Conservation (phyloP, 169 alveolate species). For the Plasmodium knowlesi region DNA sequence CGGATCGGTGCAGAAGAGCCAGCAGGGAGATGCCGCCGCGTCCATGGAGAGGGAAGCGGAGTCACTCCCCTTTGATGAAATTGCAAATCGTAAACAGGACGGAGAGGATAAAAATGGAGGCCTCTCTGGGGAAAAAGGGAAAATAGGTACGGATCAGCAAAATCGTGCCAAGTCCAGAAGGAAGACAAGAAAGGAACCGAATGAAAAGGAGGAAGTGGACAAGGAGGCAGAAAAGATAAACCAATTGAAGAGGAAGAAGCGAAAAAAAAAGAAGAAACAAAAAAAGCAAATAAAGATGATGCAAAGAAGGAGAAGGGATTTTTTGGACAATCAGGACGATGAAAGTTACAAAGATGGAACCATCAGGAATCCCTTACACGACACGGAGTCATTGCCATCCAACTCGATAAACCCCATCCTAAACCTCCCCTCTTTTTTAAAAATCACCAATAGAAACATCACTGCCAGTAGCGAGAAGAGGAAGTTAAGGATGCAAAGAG, state of each 20-base stretch:
- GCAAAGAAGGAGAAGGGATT: not conserved
- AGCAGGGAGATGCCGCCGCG: not conserved
- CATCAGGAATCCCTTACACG: constrained; percentile 48
- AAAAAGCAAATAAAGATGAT: constrained; percentile 3
- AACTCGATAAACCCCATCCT: constrained; percentile 22
- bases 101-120: not conserved
- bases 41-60: not conserved
- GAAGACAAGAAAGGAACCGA: not conserved
- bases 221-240: not conserved
- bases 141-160: not conserved
- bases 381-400: constrained; percentile 48
- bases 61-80: not conserved
- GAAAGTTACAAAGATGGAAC: not conserved
- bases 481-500: constrained; percentile 2
- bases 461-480: not conserved
- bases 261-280: not conserved
- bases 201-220: not conserved
- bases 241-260: not conserved
- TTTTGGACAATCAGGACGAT: not conserved
- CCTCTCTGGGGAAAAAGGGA: not conserved
- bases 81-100: not conserved
- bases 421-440: constrained; percentile 60
- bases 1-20: not conserved
- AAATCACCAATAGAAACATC: not conserved
- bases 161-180: not conserved